Conservation (phyloP, 2,329 filamentous ascomycete species). For the Falciphora oryzae region DNA sequence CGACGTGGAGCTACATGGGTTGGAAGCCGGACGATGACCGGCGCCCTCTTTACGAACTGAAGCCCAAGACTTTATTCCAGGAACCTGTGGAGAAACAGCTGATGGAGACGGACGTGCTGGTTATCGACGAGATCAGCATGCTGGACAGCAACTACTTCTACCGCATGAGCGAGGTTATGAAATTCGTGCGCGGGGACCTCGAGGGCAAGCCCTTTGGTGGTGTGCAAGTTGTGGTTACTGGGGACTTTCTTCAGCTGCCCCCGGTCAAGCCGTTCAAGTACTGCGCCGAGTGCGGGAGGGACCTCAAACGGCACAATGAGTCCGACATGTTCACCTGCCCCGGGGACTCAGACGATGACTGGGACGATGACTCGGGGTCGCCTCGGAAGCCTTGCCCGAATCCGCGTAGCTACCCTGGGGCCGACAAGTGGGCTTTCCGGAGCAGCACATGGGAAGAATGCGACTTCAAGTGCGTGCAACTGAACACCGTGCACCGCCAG, state of each 20-base stretch:
- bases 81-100: conserved; percentile 32
- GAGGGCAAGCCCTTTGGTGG: conserved; percentile 33
- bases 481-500: conserved; percentile 53
- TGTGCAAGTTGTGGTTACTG: conserved; percentile 49
- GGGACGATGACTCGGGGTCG: neutral
- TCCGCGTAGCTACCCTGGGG: conserved; percentile 33
- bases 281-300: conserved; percentile 43
- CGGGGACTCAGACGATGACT: neutral
- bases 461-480: conserved; percentile 45
- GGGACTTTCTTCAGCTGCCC: conserved; percentile 56
- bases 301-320: conserved; percentile 18
- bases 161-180: conserved; percentile 43
- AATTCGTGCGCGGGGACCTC: conserved; percentile 22
- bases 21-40: conserved; percentile 45
- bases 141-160: conserved; percentile 50
- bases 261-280: conserved; percentile 51
- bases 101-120: conserved; percentile 43
- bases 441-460: conserved; percentile 49
- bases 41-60: conserved; percentile 30
- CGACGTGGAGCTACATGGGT: conserved; percentile 52
- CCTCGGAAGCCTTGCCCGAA: neutral
- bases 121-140: conserved; percentile 65
- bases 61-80: conserved; percentile 23
- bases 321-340: conserved; percentile 20
- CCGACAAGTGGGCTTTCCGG: conserved; percentile 56